phyloP scores from a whole-genome alignment of 768 basidiomycete genomes.

The Tylopilus sp. region DNA sequence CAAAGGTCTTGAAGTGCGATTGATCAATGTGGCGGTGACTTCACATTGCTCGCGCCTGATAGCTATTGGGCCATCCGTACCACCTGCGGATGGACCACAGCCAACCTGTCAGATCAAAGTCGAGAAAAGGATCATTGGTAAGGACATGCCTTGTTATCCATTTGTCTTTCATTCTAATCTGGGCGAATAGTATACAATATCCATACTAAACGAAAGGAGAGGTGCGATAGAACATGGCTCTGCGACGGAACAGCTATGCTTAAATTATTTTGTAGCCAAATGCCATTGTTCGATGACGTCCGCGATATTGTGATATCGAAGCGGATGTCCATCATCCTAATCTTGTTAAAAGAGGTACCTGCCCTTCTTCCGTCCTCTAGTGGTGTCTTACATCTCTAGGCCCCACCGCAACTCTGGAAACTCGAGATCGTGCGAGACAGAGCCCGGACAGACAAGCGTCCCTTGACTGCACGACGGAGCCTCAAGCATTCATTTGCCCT shows the following conservation, averaged over 20 bases:
- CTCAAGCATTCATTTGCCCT: slow-evolving; percentile 67
- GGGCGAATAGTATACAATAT: slow-evolving; percentile 44
- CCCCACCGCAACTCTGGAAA: slow-evolving; percentile 74
- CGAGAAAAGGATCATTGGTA: slow-evolving; percentile 53
- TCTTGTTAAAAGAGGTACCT: slow-evolving; percentile 32
- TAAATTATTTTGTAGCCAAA: slow-evolving; percentile 36
- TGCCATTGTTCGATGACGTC: slow-evolving; percentile 50
- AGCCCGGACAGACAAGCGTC: slow-evolving; percentile 30
- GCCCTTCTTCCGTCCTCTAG: background rate
- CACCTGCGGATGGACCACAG: slow-evolving; percentile 40
- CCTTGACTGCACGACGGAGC: slow-evolving; percentile 21
- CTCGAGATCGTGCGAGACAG: slow-evolving; percentile 57
- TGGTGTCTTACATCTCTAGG: slow-evolving; percentile 33
- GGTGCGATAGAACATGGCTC: slow-evolving; percentile 29
- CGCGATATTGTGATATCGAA: slow-evolving; percentile 49
- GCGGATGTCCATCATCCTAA: slow-evolving; percentile 40
- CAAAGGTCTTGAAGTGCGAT: slow-evolving; percentile 39
- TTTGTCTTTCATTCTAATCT: slow-evolving; percentile 1
- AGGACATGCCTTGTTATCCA: slow-evolving; percentile 3
- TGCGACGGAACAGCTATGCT: background rate
- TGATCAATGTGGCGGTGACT: slow-evolving; percentile 51
- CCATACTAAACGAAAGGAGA: slow-evolving; percentile 42
- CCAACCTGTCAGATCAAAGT: slow-evolving; percentile 44
- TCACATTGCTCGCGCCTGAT: slow-evolving; percentile 44
- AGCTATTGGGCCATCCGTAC: slow-evolving; percentile 43